These are phyloP conservation scores for Talaromyces sp. DNA, from an alignment of 2,329 filamentous ascomycete genomes.

Conservation along the genomic window DNA sequence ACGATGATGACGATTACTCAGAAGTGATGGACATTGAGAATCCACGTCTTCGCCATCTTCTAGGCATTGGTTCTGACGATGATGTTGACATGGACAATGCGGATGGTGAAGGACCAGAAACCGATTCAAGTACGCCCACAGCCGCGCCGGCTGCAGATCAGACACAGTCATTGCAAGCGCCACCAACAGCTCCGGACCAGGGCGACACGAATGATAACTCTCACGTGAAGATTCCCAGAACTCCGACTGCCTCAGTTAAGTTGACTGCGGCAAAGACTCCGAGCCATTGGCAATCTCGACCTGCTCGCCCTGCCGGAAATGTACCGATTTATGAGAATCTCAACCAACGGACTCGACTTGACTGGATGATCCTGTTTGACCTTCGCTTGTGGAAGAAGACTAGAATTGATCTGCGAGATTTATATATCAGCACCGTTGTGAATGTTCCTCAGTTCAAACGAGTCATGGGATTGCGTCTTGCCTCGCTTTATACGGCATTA, in stretches of 20 bases:
- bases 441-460: conserved; percentile 95
- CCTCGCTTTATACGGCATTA: conserved; percentile 87
- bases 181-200: conserved; percentile 22
- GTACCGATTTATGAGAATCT: conserved; percentile 79
- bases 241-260: conserved; percentile 58
- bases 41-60: conserved; percentile 25
- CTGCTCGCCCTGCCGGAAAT: conserved; percentile 64
- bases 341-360: conserved; percentile 82
- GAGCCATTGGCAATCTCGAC: conserved; percentile 82
- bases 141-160: conserved; percentile 75
- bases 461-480: conserved; percentile 86
- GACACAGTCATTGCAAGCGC: conserved; percentile 62
- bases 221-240: conserved; percentile 71
- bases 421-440: conserved; percentile 96
- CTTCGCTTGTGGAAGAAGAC: conserved; percentile 95
- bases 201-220: conserved; percentile 24
- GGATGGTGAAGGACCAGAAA: conserved; percentile 66
- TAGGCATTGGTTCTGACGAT: conserved; percentile 34
- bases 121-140: conserved; percentile 74
- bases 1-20: conserved; percentile 50
- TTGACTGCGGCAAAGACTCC: conserved; percentile 53
- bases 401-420: conserved; percentile 81
- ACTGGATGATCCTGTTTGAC: conserved; percentile 94
- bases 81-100: conserved; percentile 55
- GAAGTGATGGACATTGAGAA: conserved; percentile 34